These are phyloP conservation scores for Geranium rotundifolium DNA, from an alignment of 345 rosid species.

Conservation along the genomic window DNA sequence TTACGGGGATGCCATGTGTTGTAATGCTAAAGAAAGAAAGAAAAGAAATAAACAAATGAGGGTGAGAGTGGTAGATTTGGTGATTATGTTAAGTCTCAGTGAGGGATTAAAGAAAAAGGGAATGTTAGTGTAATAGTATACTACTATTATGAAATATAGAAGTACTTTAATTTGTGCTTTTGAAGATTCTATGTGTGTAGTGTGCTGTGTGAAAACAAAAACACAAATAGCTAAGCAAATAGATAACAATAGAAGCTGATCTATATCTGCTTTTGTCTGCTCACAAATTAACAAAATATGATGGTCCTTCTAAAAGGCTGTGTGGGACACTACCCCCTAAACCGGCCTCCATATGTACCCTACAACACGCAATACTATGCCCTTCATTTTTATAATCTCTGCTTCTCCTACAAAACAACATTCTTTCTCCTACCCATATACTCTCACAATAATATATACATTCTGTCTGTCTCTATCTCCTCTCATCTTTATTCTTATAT, in stretches of 20 bases:
- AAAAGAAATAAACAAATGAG: too few species aligned
- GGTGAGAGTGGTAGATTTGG: background rate
- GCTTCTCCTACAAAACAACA: background rate
- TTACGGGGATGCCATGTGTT: slow-evolving; percentile 25
- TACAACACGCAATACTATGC: slow-evolving; percentile 26
- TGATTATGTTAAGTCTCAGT: slow-evolving; percentile 4
- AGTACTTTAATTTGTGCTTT: slow-evolving; percentile 16
- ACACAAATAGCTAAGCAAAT: background rate
- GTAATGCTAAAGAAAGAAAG: background rate
- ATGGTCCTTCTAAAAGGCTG: slow-evolving; percentile 16
- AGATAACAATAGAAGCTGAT: slow-evolving; percentile 37
- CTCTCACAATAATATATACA: too few species aligned
- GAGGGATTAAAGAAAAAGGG: slow-evolving; percentile 3
- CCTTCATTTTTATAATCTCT: slow-evolving; percentile 1
- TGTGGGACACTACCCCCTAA: slow-evolving; percentile 21
- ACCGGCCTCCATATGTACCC: slow-evolving; percentile 16
- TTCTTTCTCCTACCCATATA: background rate
- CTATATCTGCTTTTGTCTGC: slow-evolving; percentile 36
- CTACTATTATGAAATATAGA: background rate
- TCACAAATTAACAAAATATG: slow-evolving; percentile 29
- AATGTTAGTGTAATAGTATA: too few species aligned
- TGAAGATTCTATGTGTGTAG: slow-evolving; percentile 37
- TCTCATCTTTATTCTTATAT: background rate
- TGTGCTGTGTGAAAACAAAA: slow-evolving; percentile 36
- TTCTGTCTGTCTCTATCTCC: background rate